Base-by-base conservation (phyloP, 2,329 filamentous ascomycete species). In the Sarocladium oryzae region DNA sequence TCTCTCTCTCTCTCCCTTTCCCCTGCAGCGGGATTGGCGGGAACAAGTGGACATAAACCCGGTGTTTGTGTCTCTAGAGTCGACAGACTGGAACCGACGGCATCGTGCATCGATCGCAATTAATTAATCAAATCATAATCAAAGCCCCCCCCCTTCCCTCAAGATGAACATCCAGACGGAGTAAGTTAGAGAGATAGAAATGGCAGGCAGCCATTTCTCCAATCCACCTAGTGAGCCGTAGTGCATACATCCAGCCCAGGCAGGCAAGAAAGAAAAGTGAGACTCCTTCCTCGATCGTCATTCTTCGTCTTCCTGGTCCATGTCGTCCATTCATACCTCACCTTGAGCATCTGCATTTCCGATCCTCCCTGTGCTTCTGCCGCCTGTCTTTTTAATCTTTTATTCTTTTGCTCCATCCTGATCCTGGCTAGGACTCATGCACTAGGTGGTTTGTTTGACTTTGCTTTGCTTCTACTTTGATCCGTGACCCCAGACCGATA, bases 21-120 rank as follows among this genome's bases (percentile, higher is more conserved):
- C 40, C 40, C 40, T 43, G 40, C 40, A 43, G 40, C 40, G 40
- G 40, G 40, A 43, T 18, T 43, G 40, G 40, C 40, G 40, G 40
- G 40, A 43, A 23, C n/a, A 28, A 23, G 40, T 43, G 40, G 40
- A 28, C 40, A 28, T 23, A 15, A 16, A 23, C 23, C 20, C 9
- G 21, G 21, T 26, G 9, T 28, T 6, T 43, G 7, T 30, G 28
- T 30, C 28, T 13, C 28, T 30, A 30, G n/a, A n/a, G n/a, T 30
- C 7, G 28, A 13, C 28, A 30, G 7, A 13, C 28, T 30, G 28
- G 28, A 30, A 30, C 28, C 28, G 28, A 30, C 28, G 28, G 28
- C 40, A 43, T 43, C 40, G 40, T 13, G 28, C 28, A 30, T 30
- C 28, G 28, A 30, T 30, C 28, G 28, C 28, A 30, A 30, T 30